Evolutionary conservation across 106 monocot species (phyloP).

Genomic region (Dactylorhiza incarnata): DNA sequence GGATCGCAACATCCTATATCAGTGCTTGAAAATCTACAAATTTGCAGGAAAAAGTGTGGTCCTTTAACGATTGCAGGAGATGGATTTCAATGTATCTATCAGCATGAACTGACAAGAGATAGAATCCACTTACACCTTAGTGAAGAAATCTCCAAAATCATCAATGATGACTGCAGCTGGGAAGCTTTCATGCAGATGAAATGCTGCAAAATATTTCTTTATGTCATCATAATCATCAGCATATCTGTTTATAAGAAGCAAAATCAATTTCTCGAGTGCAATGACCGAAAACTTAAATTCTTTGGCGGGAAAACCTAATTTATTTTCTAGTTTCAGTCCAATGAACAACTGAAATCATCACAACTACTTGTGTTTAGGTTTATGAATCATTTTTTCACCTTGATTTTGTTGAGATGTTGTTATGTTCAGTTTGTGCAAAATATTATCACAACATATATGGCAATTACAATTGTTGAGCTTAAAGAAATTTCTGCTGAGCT

Average conservation of each 20-base stretch:
- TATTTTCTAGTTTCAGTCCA: neutral
- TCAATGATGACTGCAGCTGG: conserved; percentile 83
- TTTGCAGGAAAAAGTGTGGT: neutral
- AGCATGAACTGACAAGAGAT: neutral
- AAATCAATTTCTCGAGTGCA: conserved; percentile 7
- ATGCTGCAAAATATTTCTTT: conserved; percentile 91
- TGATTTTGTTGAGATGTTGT: neutral
- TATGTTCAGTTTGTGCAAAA: neutral
- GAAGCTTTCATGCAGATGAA: conserved; percentile 66
- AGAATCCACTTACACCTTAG: conserved; percentile 33
- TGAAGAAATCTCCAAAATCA: conserved; percentile 88
- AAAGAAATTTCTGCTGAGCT: neutral
- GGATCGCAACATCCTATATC: neutral
- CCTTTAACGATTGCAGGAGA: neutral
- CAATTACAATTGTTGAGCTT: neutral
- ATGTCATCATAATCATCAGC: conserved; percentile 71
- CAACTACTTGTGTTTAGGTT: neutral
- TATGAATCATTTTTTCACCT: neutral
- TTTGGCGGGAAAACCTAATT: neutral
- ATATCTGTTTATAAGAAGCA: conserved; percentile 41
- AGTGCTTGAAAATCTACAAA: neutral
- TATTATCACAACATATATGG: neutral
- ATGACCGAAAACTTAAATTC: neutral
- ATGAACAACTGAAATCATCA: neutral
- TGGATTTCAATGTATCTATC: neutral